Evolutionary conservation across 2,329 filamentous ascomycete species (phyloP).

Genomic region (Trichoderma atroviride): DNA sequence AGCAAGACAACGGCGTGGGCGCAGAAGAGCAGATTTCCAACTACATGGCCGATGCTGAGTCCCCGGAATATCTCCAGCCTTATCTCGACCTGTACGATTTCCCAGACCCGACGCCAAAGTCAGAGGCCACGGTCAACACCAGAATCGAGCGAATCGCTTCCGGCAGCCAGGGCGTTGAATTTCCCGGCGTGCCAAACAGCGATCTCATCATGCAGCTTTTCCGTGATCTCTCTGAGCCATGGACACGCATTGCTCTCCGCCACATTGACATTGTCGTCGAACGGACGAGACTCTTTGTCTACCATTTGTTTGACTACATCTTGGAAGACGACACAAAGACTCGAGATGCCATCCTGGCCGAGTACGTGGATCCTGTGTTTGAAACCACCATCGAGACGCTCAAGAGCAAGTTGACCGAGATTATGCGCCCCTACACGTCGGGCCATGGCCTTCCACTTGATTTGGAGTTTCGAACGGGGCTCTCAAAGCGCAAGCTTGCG

Average conservation of each 20-base stretch:
- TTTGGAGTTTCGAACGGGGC: background rate
- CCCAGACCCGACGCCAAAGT: constrained; percentile 33
- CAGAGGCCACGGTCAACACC: constrained; percentile 26
- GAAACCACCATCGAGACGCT: background rate
- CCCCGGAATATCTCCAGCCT: background rate
- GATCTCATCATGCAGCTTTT: constrained; percentile 46
- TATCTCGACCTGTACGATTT: background rate
- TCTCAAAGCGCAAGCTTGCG: background rate
- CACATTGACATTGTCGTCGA: constrained; percentile 41
- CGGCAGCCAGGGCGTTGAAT: constrained; percentile 45
- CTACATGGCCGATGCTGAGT: background rate
- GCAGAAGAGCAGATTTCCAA: background rate
- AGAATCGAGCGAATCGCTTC: constrained; percentile 41
- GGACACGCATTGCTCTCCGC: constrained; percentile 42
- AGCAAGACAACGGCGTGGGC: constrained; percentile 17
- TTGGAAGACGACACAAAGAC: constrained; percentile 30
- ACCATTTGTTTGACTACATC: constrained; percentile 41
- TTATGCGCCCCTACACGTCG: background rate
- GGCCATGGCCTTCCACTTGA: constrained; percentile 4
- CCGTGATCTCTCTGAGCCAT: constrained; percentile 42
- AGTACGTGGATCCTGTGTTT: constrained; percentile 4
- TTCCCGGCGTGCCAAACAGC: constrained; percentile 44
- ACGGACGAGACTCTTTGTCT: constrained; percentile 42
- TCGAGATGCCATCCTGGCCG: background rate
- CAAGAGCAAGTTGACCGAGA: background rate